phyloP scores from a whole-genome alignment of 1,284 basidiomycete species.

The Fomitopsis schrenkii region DNA sequence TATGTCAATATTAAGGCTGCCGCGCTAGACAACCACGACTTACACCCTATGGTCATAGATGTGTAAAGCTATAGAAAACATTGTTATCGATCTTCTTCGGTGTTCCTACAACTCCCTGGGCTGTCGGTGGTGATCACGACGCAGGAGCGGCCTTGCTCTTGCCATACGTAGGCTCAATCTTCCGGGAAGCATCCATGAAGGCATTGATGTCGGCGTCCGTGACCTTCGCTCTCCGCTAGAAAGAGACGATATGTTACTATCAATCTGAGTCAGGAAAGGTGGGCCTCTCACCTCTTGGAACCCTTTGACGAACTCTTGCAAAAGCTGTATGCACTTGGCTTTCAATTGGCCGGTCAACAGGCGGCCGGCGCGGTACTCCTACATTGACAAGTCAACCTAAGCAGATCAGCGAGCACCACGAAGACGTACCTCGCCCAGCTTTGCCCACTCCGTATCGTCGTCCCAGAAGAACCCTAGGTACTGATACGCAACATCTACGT shows the following conservation, averaged over 20 bases:
- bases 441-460: conserved; percentile 83
- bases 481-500: conserved; percentile 96
- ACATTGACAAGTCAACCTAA: conserved; percentile 1
- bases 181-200: conserved; percentile 85
- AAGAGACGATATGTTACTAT: not conserved
- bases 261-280: not conserved
- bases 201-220: conserved; percentile 74
- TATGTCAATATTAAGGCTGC: too few relatives aligned
- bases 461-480: conserved; percentile 98
- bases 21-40: not conserved
- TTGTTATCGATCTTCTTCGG: not conserved
- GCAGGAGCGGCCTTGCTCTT: conserved; percentile 20
- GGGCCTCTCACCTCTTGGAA: conserved; percentile 82
- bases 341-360: conserved; percentile 94
- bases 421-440: conserved; percentile 66
- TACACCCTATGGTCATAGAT: too few relatives aligned
- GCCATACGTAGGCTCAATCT: conserved; percentile 60
- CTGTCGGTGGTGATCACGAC: not conserved
- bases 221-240: conserved; percentile 75
- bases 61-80: not conserved
- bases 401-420: not conserved
- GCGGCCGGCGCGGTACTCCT: conserved; percentile 91
- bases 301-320: conserved; percentile 82
- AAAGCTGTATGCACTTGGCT: conserved; percentile 78
- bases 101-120: not conserved